phyloP scores from a whole-genome alignment of 2,329 filamentous ascomycete genomes.

The Akanthomyces muscarius region DNA sequence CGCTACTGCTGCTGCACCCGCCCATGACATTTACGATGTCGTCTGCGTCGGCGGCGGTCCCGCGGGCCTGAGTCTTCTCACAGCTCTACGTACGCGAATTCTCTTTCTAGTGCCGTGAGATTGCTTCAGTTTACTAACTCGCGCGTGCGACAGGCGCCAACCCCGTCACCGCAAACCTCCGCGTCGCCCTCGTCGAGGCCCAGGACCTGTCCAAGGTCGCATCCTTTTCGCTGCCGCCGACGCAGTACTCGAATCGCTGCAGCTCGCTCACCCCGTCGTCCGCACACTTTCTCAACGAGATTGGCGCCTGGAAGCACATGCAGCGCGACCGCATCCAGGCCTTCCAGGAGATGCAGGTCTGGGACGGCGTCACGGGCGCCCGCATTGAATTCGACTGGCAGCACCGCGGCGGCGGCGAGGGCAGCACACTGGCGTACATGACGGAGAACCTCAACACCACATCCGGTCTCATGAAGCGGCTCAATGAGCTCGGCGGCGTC shows the following conservation, averaged over 20 bases:
- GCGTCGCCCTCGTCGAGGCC: slow-evolving; percentile 83
- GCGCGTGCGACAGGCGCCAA: slow-evolving; percentile 58
- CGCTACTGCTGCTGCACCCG: slow-evolving; percentile 23
- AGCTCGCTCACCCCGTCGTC: slow-evolving; percentile 90
- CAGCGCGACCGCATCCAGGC: slow-evolving; percentile 70
- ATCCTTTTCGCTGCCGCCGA: slow-evolving; percentile 61
- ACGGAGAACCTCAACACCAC: slow-evolving; percentile 90
- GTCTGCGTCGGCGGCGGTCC: slow-evolving; percentile 89
- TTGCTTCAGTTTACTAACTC: slow-evolving; percentile 15
- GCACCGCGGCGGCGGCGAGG: slow-evolving; percentile 34
- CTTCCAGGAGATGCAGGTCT: slow-evolving; percentile 96
- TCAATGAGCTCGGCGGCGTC: slow-evolving; percentile 65
- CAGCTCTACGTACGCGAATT: slow-evolving; percentile 62
- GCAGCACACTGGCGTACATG: slow-evolving; percentile 85
- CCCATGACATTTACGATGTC: slow-evolving; percentile 81
- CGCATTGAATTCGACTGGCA: slow-evolving; percentile 84
- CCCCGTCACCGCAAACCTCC: slow-evolving; percentile 69
- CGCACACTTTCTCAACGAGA: slow-evolving; percentile 73
- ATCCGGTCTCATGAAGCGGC: slow-evolving; percentile 66
- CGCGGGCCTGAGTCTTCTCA: slow-evolving; percentile 77
- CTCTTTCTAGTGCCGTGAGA: neutral
- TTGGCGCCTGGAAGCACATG: slow-evolving; percentile 82
- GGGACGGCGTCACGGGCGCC: slow-evolving; percentile 88
- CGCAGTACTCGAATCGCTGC: slow-evolving; percentile 86
- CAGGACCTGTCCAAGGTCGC: slow-evolving; percentile 73